phyloP scores from a whole-genome alignment of 345 rosid genomes.

The Aurinia saxatilis region DNA sequence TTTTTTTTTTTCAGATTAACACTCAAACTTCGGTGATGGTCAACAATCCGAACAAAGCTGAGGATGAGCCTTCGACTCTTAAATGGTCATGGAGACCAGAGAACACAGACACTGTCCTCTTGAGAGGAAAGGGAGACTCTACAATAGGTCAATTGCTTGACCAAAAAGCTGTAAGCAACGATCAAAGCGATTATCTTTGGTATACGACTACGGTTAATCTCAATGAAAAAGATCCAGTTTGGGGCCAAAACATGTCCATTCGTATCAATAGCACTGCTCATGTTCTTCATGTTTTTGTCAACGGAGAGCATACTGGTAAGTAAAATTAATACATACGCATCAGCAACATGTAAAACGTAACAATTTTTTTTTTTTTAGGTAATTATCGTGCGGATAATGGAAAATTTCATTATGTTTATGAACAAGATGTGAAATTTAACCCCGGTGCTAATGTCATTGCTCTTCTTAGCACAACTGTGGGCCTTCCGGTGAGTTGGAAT shows the following conservation, averaged over 20 bases:
- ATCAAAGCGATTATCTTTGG: constrained; percentile 62
- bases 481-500: constrained; percentile 39
- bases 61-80: constrained; percentile 7
- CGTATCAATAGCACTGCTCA: constrained; percentile 46
- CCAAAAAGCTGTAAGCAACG: constrained; percentile 51
- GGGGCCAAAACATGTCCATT: constrained; percentile 35
- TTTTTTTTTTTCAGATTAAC: constrained; percentile 14
- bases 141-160: constrained; percentile 21
- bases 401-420: constrained; percentile 30
- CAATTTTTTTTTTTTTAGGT: constrained; percentile 21
- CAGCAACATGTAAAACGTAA: not conserved
- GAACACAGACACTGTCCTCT: constrained; percentile 22
- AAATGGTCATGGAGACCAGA: constrained; percentile 41
- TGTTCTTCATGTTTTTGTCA: constrained; percentile 51
- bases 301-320: constrained; percentile 36
- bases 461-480: constrained; percentile 55
- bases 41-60: constrained; percentile 19
- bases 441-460: constrained; percentile 41
- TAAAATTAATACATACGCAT: not conserved
- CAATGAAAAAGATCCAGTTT: constrained; percentile 35
- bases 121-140: constrained; percentile 29
- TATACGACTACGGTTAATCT: constrained; percentile 45
- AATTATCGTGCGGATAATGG: constrained; percentile 35
- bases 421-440: constrained; percentile 28
- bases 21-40: constrained; percentile 28